phyloP scores from a whole-genome alignment of 805 yeast species.

The Candida saitoana region DNA sequence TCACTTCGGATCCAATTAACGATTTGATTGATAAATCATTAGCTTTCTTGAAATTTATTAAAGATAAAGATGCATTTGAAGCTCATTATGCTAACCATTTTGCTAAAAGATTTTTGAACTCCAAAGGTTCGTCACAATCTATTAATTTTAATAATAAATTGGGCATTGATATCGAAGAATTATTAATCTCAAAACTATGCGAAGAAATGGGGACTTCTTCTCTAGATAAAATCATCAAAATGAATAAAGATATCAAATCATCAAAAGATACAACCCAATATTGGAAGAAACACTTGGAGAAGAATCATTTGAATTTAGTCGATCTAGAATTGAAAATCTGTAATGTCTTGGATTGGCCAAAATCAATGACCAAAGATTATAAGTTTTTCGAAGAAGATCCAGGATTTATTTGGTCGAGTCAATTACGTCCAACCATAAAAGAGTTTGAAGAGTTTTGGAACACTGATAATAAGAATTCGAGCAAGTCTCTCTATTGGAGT shows the following conservation, averaged over 20 bases:
- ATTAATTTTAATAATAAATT: conserved; percentile 28
- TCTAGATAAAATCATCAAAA: conserved; percentile 75
- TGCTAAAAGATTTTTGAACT: conserved; percentile 63
- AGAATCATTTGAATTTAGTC: conserved; percentile 14
- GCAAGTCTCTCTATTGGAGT: conserved; percentile 60
- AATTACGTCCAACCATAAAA: conserved; percentile 31
- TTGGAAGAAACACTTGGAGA: conserved; percentile 25
- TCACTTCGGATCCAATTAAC: conserved; percentile 21
- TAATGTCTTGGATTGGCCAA: conserved; percentile 44
- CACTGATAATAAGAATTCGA: conserved; percentile 36
- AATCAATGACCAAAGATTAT: conserved; percentile 42
- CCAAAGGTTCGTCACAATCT: conserved; percentile 22
- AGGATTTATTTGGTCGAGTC: conserved; percentile 37
- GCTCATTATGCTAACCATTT: conserved; percentile 79
- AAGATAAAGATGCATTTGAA: conserved; percentile 84
- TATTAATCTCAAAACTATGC: conserved; percentile 60
- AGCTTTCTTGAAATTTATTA: conserved; percentile 59
- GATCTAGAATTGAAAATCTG: conserved; percentile 42
- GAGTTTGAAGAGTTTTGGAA: conserved; percentile 42
- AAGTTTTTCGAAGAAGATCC: conserved; percentile 21
- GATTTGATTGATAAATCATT: conserved; percentile 52
- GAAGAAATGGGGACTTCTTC: conserved; percentile 78
- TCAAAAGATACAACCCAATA: conserved; percentile 36
- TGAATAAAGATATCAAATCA: conserved; percentile 74
- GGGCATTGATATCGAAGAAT: conserved; percentile 62